Conservation (phyloP, 306 rosid genomes). For the Vigna unguiculata region DNA sequence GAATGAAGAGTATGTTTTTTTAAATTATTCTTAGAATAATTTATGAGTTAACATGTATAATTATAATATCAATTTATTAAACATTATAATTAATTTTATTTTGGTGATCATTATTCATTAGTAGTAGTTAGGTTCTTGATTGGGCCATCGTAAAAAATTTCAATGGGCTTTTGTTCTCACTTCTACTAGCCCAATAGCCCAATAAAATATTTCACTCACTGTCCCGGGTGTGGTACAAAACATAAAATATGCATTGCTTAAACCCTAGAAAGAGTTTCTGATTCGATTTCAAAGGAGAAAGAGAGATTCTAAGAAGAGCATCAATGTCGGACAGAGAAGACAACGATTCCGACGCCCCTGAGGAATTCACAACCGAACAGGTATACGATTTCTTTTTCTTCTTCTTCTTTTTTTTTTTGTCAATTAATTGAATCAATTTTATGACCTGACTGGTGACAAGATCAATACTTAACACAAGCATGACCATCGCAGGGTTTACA, state of each 20-base stretch:
- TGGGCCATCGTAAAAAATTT: too few relatives aligned
- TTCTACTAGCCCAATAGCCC: not conserved
- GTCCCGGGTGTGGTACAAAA: not conserved
- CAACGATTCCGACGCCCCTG: constrained; percentile 76
- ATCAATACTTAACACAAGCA: constrained; percentile 25
- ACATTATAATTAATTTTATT: too few relatives aligned
- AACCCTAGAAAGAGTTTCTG: constrained; percentile 42
- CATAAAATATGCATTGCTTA: constrained; percentile 22
- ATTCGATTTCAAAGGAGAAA: constrained; percentile 10
- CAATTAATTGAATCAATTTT: constrained; percentile 12
- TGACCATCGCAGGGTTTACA: constrained; percentile 63
- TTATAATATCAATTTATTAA: too few relatives aligned
- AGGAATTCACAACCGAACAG: constrained; percentile 82
- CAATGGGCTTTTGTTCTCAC: too few relatives aligned
- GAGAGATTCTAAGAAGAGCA: constrained; percentile 17
- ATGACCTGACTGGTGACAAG: not conserved
- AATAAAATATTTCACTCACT: not conserved
- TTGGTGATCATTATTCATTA: too few relatives aligned
- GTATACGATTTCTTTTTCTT: not conserved
- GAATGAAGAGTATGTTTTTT: too few relatives aligned
- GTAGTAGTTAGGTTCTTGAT: too few relatives aligned
- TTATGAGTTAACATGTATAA: too few relatives aligned
- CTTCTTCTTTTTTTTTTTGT: not conserved
- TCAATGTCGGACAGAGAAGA: constrained; percentile 65
- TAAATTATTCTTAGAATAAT: too few relatives aligned